Percentiles rank a stretch among this genome's conserved stretches.
Evolutionary conservation across 148 eudicot species (phyloP).

Genomic region (Rhododendron mucronatum): DNA sequence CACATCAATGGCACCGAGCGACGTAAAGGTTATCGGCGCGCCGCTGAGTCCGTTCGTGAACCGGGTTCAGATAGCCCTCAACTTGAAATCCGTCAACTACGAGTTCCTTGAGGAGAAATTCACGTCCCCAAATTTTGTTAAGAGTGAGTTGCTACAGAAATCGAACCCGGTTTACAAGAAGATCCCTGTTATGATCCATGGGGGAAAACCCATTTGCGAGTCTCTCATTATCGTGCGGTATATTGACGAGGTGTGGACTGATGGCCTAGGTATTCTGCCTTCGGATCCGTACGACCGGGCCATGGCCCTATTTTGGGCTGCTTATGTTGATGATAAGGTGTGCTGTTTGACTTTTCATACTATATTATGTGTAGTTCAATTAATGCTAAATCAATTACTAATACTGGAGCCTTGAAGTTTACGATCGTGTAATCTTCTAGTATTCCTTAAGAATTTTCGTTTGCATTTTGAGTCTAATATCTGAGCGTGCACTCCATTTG

Average conservation of each 20-base stretch:
- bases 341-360: no score
- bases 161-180: conserved; percentile 65
- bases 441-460: no score
- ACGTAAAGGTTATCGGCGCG: conserved; percentile 28
- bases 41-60: conserved; percentile 23
- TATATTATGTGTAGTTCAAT: no score
- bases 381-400: no score
- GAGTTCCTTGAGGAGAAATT: conserved; percentile 31
- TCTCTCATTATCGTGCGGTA: conserved; percentile 36
- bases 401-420: no score
- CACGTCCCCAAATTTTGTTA: background rate
- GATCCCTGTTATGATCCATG: conserved; percentile 58
- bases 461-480: no score
- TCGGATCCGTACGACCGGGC: conserved; percentile 65
- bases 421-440: no score
- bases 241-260: conserved; percentile 20
- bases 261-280: conserved; percentile 44
- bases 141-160: conserved; percentile 53
- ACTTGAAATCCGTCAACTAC: conserved; percentile 33
- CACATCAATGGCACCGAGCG: conserved; percentile 13
- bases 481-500: no score
- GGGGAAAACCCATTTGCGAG: conserved; percentile 44
- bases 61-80: conserved; percentile 29
- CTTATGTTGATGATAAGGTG: conserved; percentile 53
- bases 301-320: conserved; percentile 53